Evolutionary conservation across 306 rosid species (phyloP).

Genomic region (Comarum palustre): DNA sequence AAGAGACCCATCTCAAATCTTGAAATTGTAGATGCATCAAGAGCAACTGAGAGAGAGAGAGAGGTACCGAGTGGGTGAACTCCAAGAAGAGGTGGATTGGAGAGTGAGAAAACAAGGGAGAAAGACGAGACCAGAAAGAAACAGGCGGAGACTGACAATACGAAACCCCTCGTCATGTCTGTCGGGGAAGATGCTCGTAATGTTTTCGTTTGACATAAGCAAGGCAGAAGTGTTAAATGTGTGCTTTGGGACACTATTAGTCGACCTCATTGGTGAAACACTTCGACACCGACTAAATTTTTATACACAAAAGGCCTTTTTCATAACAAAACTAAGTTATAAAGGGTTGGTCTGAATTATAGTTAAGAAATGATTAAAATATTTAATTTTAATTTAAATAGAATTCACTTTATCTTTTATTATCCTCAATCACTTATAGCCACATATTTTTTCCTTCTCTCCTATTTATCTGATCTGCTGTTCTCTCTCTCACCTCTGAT

Average conservation of each 20-base stretch:
- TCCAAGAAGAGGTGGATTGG: constrained; percentile 50
- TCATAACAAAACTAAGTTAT: too few species aligned
- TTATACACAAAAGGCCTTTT: too few species aligned
- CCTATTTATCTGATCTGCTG: too few species aligned
- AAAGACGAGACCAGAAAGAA: constrained; percentile 35
- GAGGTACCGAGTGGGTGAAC: constrained; percentile 70
- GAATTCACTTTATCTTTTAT: too few species aligned
- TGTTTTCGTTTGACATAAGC: neutral
- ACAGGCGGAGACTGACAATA: constrained; percentile 31
- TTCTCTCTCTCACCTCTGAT: too few species aligned
- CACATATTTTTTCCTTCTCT: too few species aligned
- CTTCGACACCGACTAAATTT: too few species aligned
- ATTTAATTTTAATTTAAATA: too few species aligned
- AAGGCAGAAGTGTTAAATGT: neutral
- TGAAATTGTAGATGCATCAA: neutral
- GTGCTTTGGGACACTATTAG: neutral
- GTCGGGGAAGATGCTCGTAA: neutral
- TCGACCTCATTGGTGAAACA: neutral
- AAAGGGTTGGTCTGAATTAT: too few species aligned
- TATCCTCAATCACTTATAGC: too few species aligned
- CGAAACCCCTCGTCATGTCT: constrained; percentile 26
- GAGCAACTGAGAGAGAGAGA: neutral
- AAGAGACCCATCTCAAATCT: constrained; percentile 18
- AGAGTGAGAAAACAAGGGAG: constrained; percentile 23
- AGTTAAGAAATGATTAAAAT: too few species aligned